Evolutionary conservation across 148 eudicot genomes (phyloP), one percentile per base, ranked within the genome.

Genomic region (Rhododendron simsii): DNA sequence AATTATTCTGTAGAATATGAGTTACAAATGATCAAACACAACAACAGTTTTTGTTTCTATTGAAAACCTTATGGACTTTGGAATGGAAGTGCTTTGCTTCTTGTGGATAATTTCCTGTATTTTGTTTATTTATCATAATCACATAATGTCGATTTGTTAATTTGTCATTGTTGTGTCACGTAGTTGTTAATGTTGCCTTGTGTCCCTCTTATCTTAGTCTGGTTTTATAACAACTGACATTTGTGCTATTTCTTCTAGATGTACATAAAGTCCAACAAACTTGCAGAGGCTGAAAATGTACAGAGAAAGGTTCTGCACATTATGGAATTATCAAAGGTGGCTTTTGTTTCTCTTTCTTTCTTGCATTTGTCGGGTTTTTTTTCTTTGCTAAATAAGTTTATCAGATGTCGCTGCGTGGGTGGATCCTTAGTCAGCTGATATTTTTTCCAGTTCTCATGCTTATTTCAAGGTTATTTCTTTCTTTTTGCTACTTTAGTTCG

Each of bases 291-390:
- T 86, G 94, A 92, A 88, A 89, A 86, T 80, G 73, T 92, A 81
- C 96, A 91, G 88, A 93, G 98, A 91, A 94, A 93, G 91, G 91
- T 94, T 86, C 84, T 97, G 88, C 96, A 95, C 82, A 88, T 91
- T 77, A 86, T 95, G 95, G 99, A 95, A 91, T 65, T 97, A 88
- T 89, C 94, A 81, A 97, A 97, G 98, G 99, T 97, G 37, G 39
- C 18, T 67, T 50, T 28, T 57, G 73, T 37, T 69, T 84, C 47
- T n/a, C 13, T 50, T 55, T 86, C 33, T n/a, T 75, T 80, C 55
- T 20, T 39, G 50, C 39, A 7, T 48, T 21, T 69, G 39, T 37
- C 15, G 3, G 57, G n/a, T 7, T 16, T 16, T 85, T 9, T 85
- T 44, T 55, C 41, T 51, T 77, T 85, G 30, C 2, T 28, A 35